phyloP scores from a whole-genome alignment of 495 filamentous ascomycete species.

The Sordaria brevicollis region DNA sequence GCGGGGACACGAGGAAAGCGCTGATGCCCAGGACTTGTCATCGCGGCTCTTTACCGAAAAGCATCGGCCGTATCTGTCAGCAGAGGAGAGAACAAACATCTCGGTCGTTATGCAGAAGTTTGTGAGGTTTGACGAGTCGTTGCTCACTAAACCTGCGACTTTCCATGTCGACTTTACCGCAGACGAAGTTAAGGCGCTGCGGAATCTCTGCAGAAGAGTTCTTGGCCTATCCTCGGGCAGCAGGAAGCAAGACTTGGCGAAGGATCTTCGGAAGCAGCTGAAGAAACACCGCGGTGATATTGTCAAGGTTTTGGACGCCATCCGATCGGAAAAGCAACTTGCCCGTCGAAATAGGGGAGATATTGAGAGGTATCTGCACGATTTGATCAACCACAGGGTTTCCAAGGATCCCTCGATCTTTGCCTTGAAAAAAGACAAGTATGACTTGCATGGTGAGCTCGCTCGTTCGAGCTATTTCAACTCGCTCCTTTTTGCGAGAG shows the following conservation, averaged over 20 bases:
- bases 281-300: not conserved
- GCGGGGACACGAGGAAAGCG: not conserved
- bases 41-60: conserved; percentile 4
- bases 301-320: not conserved
- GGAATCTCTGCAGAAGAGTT: not conserved
- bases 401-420: conserved; percentile 9
- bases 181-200: conserved; percentile 39
- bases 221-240: not conserved
- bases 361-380: conserved; percentile 24
- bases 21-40: not conserved
- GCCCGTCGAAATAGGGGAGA: conserved; percentile 10
- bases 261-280: conserved; percentile 15
- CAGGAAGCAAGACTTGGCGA: conserved; percentile 3
- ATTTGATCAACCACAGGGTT: conserved; percentile 14
- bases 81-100: conserved; percentile 13
- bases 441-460: conserved; percentile 13
- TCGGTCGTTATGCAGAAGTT: conserved; percentile 4
- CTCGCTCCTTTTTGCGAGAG: conserved; percentile 29
- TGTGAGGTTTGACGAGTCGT: not conserved
- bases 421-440: conserved; percentile 18
- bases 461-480: conserved; percentile 17
- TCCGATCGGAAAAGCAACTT: conserved; percentile 1
- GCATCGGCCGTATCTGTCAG: conserved; percentile 27
- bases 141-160: not conserved
- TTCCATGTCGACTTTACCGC: conserved; percentile 37